Conservation (phyloP, 768 basidiomycete species). For the Phanerochaete carnosa region DNA sequence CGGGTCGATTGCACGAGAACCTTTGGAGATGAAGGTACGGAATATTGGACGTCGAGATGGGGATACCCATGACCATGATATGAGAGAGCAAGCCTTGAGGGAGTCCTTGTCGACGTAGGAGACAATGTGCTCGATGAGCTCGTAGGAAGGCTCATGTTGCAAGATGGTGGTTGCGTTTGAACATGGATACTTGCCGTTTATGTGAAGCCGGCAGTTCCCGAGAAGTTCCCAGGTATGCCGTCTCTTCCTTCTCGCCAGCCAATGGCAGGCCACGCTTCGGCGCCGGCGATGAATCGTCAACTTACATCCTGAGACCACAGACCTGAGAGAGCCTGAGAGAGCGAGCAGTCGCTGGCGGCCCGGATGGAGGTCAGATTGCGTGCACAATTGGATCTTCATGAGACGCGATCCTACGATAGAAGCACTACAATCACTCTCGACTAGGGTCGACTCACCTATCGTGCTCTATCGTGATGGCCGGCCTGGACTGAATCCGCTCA, state of each 20-base stretch:
- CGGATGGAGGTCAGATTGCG: background rate
- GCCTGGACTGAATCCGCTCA: background rate
- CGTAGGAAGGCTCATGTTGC: too few species aligned
- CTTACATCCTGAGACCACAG: background rate
- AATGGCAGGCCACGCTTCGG: background rate
- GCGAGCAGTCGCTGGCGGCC: background rate
- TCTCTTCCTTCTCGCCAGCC: background rate
- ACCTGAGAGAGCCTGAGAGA: background rate
- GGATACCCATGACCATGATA: too few species aligned
- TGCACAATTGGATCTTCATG: background rate
- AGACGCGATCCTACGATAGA: slow-evolving; percentile 1
- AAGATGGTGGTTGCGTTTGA: too few species aligned
- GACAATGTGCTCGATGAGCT: too few species aligned
- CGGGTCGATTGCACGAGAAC: too few species aligned
- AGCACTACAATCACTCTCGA: background rate
- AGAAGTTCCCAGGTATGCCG: background rate
- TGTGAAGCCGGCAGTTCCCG: background rate
- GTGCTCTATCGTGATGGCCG: background rate
- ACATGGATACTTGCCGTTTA: background rate
- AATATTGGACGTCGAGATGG: too few species aligned
- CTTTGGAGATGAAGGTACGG: too few species aligned
- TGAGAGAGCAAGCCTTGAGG: too few species aligned
- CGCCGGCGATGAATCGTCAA: background rate
- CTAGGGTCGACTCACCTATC: background rate
- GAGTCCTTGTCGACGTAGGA: too few species aligned